Percentiles rank a stretch among this genome's conserved stretches.
phyloP scores from a whole-genome alignment of 1,284 basidiomycete genomes.

The Albatrellus sp. region DNA sequence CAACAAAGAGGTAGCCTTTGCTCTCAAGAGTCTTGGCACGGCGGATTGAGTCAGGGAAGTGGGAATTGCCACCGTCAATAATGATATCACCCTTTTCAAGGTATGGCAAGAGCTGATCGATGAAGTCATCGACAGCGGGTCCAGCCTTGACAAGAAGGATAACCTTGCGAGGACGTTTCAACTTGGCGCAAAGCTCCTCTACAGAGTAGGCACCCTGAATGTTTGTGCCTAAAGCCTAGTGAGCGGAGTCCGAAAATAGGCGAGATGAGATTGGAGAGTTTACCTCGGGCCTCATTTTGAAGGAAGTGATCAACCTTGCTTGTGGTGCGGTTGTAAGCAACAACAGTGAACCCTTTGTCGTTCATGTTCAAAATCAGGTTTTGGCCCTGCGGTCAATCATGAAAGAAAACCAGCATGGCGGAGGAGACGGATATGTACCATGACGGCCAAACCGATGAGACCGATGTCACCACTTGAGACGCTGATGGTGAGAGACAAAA shows the following conservation, averaged over 20 bases:
- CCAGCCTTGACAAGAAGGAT: conserved; percentile 93
- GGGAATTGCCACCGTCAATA: conserved; percentile 99
- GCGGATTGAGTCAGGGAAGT: conserved; percentile 97
- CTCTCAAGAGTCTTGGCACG: conserved; percentile 87
- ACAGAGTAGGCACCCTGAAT: conserved; percentile 91
- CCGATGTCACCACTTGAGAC: conserved; percentile 73
- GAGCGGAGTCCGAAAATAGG: conserved; percentile 11
- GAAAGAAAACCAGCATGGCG: conserved; percentile 8
- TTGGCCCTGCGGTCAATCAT: conserved; percentile 60
- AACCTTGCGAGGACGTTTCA: conserved; percentile 82
- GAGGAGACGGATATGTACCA: conserved; percentile 41
- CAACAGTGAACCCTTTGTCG: conserved; percentile 97
- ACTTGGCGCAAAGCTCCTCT: conserved; percentile 76
- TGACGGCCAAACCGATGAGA: conserved; percentile 93
- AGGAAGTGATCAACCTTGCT: conserved; percentile 97
- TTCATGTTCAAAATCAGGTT: conserved; percentile 98
- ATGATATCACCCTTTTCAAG: conserved; percentile 83
- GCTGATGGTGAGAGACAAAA: conserved; percentile 1
- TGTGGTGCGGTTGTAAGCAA: conserved; percentile 94
- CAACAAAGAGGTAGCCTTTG: conserved; percentile 94
- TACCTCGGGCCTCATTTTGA: conserved; percentile 95
- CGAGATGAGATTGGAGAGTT: conserved; percentile 13
- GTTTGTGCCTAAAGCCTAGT: conserved; percentile 70
- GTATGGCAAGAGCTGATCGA: conserved; percentile 55
- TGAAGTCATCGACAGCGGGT: conserved; percentile 68